A percentile compares a stretch with the other conserved stretches of the same genome.
Conservation (phyloP, 768 basidiomycete genomes). For the Kwoniella mangroviensis region DNA sequence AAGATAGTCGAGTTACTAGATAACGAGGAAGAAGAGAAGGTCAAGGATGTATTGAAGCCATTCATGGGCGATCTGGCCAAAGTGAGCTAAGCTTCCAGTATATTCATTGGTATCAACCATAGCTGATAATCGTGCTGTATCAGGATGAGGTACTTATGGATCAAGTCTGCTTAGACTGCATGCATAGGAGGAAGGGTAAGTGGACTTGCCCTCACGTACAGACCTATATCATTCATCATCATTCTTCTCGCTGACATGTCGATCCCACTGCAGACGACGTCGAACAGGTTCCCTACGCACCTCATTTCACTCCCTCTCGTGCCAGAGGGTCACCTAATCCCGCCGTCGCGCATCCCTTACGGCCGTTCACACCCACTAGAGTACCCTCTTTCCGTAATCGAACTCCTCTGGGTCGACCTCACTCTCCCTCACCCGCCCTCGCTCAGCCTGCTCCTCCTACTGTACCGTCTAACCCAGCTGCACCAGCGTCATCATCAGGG, state of each 20-base stretch:
- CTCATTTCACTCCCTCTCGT: conserved; percentile 71
- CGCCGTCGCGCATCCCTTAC: conserved; percentile 69
- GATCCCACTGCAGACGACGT: conserved; percentile 41
- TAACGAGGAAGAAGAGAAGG: conserved; percentile 83
- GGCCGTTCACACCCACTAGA: conserved; percentile 62
- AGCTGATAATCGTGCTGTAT: conserved; percentile 2
- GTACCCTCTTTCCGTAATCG: conserved; percentile 54
- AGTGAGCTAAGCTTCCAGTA: conserved; percentile 61
- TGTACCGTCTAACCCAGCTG: conserved; percentile 12
- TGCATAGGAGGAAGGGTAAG: conserved; percentile 93
- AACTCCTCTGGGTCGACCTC: conserved; percentile 52
- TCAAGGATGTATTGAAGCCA: conserved; percentile 74
- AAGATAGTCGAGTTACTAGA: conserved; percentile 73
- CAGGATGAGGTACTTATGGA: conserved; percentile 63
- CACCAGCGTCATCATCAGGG: conserved; percentile 33
- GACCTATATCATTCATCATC: not conserved
- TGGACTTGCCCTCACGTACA: conserved; percentile 56
- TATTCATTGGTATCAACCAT: not conserved
- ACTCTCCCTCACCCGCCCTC: conserved; percentile 43
- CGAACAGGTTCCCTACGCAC: conserved; percentile 61
- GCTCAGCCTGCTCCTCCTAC: conserved; percentile 56
- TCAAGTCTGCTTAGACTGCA: conserved; percentile 86
- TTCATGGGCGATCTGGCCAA: conserved; percentile 64
- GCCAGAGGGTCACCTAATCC: conserved; percentile 65
- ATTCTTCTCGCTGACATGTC: conserved; percentile 61